phyloP scores from a whole-genome alignment of 164 flowering plant species.

The Echeveria elegans region DNA sequence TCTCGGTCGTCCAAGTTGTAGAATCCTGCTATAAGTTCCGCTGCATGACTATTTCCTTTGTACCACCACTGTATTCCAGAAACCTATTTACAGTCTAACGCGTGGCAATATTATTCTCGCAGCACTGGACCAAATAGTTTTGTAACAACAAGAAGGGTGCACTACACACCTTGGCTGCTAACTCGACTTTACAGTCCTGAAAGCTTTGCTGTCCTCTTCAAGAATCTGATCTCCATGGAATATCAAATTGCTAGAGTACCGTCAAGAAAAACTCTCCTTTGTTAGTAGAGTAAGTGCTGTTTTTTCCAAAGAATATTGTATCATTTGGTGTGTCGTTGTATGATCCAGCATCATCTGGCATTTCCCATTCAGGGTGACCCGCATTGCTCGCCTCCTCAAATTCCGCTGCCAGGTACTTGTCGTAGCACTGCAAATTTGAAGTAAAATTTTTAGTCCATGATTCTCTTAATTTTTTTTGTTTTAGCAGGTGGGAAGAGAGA shows the following conservation, averaged over 20 bases:
- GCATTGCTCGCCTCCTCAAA: conserved; percentile 44
- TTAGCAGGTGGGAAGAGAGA: neutral
- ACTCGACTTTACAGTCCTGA: conserved; percentile 52
- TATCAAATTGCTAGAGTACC: conserved; percentile 74
- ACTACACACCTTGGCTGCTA: conserved; percentile 59
- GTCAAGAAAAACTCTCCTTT: conserved; percentile 73
- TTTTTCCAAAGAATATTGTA: conserved; percentile 51
- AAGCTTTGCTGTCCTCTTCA: conserved; percentile 72
- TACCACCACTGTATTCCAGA: conserved; percentile 95
- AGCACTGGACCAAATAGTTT: neutral
- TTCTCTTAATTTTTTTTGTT: neutral
- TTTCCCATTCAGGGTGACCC: conserved; percentile 71
- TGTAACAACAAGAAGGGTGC: neutral
- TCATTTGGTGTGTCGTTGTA: conserved; percentile 64
- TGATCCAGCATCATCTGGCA: conserved; percentile 70
- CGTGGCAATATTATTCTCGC: neutral
- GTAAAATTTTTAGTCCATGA: neutral
- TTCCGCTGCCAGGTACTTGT: conserved; percentile 55
- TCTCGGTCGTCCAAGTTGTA: conserved; percentile 66
- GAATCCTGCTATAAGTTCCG: conserved; percentile 75
- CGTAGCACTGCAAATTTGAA: conserved; percentile 54
- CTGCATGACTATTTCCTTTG: conserved; percentile 53
- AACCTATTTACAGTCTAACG: conserved; percentile 30
- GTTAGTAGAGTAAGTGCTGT: conserved; percentile 57
- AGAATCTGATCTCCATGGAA: conserved; percentile 81